Conservation (phyloP, 257 asterid species). For the Thymus quinquecostatus region DNA sequence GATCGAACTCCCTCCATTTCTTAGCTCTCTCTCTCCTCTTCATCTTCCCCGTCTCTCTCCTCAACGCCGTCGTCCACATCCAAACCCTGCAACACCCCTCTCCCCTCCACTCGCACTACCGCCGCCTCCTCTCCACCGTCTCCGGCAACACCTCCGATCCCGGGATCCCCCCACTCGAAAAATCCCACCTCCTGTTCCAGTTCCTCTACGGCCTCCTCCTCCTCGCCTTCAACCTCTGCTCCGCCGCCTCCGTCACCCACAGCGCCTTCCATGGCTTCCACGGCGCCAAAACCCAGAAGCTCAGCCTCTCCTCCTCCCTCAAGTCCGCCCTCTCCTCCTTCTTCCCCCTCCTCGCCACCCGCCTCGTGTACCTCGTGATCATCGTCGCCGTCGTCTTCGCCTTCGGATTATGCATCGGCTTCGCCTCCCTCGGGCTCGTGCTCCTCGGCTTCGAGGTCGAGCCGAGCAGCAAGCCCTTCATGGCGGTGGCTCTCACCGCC, state of each 20-base stretch:
- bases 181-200: constrained; percentile 28
- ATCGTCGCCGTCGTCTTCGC: constrained; percentile 1
- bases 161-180: not conserved
- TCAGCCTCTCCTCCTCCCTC: constrained; percentile 47
- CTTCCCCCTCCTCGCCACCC: constrained; percentile 45
- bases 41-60: constrained; percentile 59
- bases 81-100: constrained; percentile 23
- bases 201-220: constrained; percentile 34
- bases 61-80: constrained; percentile 42
- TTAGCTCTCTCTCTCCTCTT: constrained; percentile 61
- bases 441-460: constrained; percentile 42
- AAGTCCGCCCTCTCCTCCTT: constrained; percentile 51
- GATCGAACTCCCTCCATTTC: constrained; percentile 67
- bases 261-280: constrained; percentile 62
- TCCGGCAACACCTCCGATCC: constrained; percentile 4
- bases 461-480: constrained; percentile 19
- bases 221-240: constrained; percentile 40
- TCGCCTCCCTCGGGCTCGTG: constrained; percentile 18
- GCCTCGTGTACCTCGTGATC: constrained; percentile 20
- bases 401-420: not conserved
- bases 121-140: constrained; percentile 36
- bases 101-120: constrained; percentile 16
- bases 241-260: constrained; percentile 56
- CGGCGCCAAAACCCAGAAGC: constrained; percentile 48
- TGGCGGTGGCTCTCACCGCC: constrained; percentile 14